Conservation (phyloP, 345 rosid species). For the Brassica juncea region DNA sequence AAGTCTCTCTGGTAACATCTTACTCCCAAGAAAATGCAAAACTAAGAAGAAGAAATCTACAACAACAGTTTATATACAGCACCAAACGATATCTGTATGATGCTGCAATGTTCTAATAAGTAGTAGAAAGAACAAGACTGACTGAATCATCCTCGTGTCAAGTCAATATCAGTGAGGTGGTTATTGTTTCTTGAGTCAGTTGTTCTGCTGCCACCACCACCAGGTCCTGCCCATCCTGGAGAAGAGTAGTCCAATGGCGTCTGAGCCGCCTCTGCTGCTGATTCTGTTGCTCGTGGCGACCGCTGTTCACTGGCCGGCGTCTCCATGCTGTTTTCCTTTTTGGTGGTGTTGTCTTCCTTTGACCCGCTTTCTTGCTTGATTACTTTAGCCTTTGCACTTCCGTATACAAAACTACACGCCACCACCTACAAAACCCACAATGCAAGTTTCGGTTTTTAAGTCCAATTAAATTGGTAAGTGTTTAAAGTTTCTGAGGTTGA, state of each 20-base stretch:
- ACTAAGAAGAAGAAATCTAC: slow-evolving; percentile 27
- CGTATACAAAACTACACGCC: slow-evolving; percentile 79
- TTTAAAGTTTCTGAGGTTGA: neutral
- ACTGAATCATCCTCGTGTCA: slow-evolving; percentile 66
- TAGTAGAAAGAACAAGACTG: slow-evolving; percentile 1
- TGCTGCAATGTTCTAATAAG: slow-evolving; percentile 43
- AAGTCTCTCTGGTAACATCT: slow-evolving; percentile 9
- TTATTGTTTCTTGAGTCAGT: slow-evolving; percentile 49
- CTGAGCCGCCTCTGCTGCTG: slow-evolving; percentile 1
- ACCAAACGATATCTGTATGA: slow-evolving; percentile 52
- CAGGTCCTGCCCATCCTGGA: slow-evolving; percentile 58
- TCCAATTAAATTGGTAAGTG: neutral
- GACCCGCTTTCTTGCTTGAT: slow-evolving; percentile 26
- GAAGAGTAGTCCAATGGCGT: slow-evolving; percentile 28
- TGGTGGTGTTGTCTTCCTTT: slow-evolving; percentile 17
- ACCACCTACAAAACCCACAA: slow-evolving; percentile 59
- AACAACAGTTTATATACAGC: slow-evolving; percentile 47
- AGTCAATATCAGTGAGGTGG: slow-evolving; percentile 60
- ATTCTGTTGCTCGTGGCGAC: slow-evolving; percentile 39
- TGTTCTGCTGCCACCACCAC: slow-evolving; percentile 39
- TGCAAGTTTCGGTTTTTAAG: neutral
- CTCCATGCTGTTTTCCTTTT: slow-evolving; percentile 25
- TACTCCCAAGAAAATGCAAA: slow-evolving; percentile 1
- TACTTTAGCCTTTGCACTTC: slow-evolving; percentile 48
- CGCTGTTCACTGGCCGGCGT: slow-evolving; percentile 36